Conservation (phyloP, 2,329 filamentous ascomycete species). For the Plenodomus lindquistii region DNA sequence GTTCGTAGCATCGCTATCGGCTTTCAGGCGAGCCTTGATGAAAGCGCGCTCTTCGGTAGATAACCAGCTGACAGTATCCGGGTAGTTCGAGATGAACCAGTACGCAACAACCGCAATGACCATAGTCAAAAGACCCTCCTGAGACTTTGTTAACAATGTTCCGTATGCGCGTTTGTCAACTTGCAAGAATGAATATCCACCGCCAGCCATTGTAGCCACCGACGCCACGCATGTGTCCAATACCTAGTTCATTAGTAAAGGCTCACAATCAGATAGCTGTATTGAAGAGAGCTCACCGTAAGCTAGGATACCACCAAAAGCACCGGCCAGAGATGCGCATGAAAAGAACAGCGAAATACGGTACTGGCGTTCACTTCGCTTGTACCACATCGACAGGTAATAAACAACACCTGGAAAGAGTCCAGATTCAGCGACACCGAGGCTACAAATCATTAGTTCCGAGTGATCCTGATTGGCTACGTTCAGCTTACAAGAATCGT, state of each 20-base stretch:
- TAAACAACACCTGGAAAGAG: conserved; percentile 52
- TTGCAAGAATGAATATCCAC: conserved; percentile 49
- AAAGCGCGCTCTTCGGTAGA: conserved; percentile 56
- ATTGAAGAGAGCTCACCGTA: not conserved
- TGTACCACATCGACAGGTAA: conserved; percentile 67
- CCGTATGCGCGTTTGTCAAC: not conserved
- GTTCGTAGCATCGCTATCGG: conserved; percentile 70
- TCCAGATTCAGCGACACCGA: conserved; percentile 43
- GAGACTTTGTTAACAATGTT: conserved; percentile 10
- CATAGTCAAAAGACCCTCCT: conserved; percentile 45
- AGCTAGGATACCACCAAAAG: conserved; percentile 59
- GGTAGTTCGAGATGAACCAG: conserved; percentile 70
- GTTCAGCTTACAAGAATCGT: conserved; percentile 49
- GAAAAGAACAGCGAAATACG: conserved; percentile 64
- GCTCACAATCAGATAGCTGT: conserved; percentile 34
- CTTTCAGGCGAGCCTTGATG: conserved; percentile 65
- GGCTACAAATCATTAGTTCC: conserved; percentile 11
- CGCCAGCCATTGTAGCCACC: conserved; percentile 49
- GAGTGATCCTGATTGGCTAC: not conserved
- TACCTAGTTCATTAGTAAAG: conserved; percentile 35
- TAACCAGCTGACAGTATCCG: conserved; percentile 62
- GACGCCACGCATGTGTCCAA: conserved; percentile 64
- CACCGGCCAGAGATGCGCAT: conserved; percentile 61
- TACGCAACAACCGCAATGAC: conserved; percentile 43
- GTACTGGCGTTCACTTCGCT: conserved; percentile 61